Base-by-base conservation (phyloP, 2,329 filamentous ascomycete species). In the Colletotrichum chrysophilum region DNA sequence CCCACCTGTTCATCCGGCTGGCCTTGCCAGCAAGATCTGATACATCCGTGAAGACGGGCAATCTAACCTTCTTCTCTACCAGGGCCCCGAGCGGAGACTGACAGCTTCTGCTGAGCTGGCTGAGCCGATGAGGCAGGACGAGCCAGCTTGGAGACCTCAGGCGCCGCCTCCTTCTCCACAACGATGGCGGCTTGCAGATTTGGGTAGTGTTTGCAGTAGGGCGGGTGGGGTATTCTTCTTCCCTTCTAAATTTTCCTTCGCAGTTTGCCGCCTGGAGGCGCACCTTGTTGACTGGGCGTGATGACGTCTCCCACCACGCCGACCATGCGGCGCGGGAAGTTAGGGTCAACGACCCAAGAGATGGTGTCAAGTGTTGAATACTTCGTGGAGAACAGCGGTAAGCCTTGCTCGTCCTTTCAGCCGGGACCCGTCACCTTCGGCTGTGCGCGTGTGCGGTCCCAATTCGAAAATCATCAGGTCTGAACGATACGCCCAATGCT, bases 341-440 rank as follows among this genome's bases (percentile, higher is more conserved):
- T 43, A 43, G 8, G 16, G 16, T n/a, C 16, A 8, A 10, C 38
- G 16, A 43, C 16, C 0, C 38, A n/a, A 18, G 38, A 43, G 38
- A 43, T 43, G 38, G 16, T 43, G 38, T 43, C 38, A 18, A 10
- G 38, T 43, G 38, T 43, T 8, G 0, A 8, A 43, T 5, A 43
- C 96, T 81, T 98, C 96, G 82, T 98, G 94, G 34, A 99, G 91
- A 28, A 98, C 95, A 13, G 97, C 95, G 5, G 97, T 96, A 87
- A 99, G 97, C 77, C 97, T 92, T 48, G 97, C 96, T 82, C 97
- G 92, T 56, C 97, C 97, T 83, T 96, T 95, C 1, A 97, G 97
- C 97, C 90, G 0, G 94, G 93, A 34, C 1, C 32, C 32, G 32
- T 34, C 32, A 34, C 32, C 32, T 34, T 34, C 32, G 32, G 32